Percentiles rank a stretch among this genome's conserved stretches.
phyloP scores from a whole-genome alignment of 1,139 yeast genomes.

The Tardiomyces digboiensis region DNA sequence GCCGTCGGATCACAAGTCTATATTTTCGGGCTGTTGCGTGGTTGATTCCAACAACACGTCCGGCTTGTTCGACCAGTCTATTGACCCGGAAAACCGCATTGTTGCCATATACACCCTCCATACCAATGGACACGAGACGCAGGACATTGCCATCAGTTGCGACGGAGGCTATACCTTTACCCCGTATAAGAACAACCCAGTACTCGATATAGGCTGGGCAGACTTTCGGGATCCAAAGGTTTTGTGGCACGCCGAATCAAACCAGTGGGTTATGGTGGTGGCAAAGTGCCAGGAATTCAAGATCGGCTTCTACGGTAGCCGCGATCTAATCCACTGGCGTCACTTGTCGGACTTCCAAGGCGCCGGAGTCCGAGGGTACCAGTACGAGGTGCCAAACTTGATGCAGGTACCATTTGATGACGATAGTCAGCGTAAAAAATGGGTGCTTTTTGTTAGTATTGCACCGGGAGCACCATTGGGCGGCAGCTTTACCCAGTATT shows the following conservation, averaged over 20 bases:
- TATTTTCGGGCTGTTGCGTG: constrained; percentile 30
- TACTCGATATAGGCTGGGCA: constrained; percentile 22
- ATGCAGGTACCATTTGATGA: constrained; percentile 20
- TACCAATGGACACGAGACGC: constrained; percentile 20
- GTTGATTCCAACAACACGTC: constrained; percentile 29
- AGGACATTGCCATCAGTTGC: constrained; percentile 26
- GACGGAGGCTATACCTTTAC: constrained; percentile 31
- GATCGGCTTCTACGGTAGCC: constrained; percentile 25
- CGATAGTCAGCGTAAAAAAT: constrained; percentile 11
- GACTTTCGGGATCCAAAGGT: constrained; percentile 35
- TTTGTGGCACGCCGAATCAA: constrained; percentile 26
- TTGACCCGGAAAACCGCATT: constrained; percentile 23
- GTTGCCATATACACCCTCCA: constrained; percentile 30
- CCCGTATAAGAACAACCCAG: constrained; percentile 26
- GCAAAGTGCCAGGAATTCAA: constrained; percentile 28
- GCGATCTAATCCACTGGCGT: constrained; percentile 25
- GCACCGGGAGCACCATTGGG: constrained; percentile 33
- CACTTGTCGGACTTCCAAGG: constrained; percentile 23
- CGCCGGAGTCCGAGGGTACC: constrained; percentile 28
- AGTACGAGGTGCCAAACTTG: constrained; percentile 32
- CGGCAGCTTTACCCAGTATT: constrained; percentile 30
- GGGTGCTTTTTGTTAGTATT: constrained; percentile 30
- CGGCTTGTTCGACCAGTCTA: constrained; percentile 24
- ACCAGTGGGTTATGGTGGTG: constrained; percentile 30
- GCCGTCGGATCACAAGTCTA: constrained; percentile 20